These are phyloP conservation scores for Penicillium sumatraense DNA, from an alignment of 2,329 filamentous ascomycete genomes.

Conservation along the genomic window DNA sequence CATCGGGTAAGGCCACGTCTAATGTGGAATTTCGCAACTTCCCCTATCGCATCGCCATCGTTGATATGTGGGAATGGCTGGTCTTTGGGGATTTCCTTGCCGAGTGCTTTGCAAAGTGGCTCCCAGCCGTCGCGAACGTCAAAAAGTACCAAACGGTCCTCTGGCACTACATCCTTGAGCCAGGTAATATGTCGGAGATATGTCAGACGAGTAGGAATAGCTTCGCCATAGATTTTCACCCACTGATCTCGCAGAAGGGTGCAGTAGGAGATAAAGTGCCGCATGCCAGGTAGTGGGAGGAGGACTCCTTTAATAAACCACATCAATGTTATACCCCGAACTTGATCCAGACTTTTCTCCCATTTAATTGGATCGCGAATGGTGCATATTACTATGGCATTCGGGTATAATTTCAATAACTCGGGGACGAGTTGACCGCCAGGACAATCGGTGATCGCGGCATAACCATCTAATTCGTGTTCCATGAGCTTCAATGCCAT, in stretches of 20 bases:
- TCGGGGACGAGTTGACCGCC: slow-evolving; percentile 50
- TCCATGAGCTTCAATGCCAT: slow-evolving; percentile 17
- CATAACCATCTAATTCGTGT: slow-evolving; percentile 44
- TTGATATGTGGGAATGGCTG: slow-evolving; percentile 46
- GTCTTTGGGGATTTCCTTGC: slow-evolving; percentile 40
- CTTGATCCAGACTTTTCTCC: slow-evolving; percentile 29
- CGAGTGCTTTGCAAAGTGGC: slow-evolving; percentile 51
- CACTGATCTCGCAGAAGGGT: slow-evolving; percentile 23
- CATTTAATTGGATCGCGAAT: slow-evolving; percentile 27
- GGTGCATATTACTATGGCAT: slow-evolving; percentile 54
- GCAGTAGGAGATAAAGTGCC: slow-evolving; percentile 28
- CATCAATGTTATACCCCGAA: slow-evolving; percentile 15
- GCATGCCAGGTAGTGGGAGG: slow-evolving; percentile 30
- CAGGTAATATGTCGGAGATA: slow-evolving; percentile 30
- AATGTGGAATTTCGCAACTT: slow-evolving; percentile 25
- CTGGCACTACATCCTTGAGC: slow-evolving; percentile 32
- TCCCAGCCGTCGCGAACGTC: slow-evolving; percentile 51
- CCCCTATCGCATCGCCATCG: slow-evolving; percentile 31
- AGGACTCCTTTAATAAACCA: slow-evolving; percentile 27
- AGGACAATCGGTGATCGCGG: slow-evolving; percentile 53
- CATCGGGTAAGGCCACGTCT: slow-evolving; percentile 34
- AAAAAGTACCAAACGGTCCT: slow-evolving; percentile 41
- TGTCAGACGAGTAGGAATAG: slow-evolving; percentile 7
- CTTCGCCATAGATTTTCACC: slow-evolving; percentile 23
- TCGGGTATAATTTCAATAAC: slow-evolving; percentile 54